phyloP scores from a whole-genome alignment of 208 protist genomes.

The Acanthamoeba sp. region DNA sequence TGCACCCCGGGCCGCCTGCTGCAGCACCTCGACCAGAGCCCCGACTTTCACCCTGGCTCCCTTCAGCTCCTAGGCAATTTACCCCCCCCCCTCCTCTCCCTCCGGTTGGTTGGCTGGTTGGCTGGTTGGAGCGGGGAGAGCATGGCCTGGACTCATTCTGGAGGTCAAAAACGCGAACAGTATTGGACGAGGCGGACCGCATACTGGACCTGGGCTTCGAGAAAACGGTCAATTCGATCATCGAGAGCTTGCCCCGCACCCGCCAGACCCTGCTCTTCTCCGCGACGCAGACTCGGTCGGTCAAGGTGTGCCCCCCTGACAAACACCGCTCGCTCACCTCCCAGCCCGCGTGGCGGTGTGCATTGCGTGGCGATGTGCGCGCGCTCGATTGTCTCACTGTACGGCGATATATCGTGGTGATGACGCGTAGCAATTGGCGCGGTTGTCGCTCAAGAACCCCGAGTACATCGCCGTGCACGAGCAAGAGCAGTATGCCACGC shows the following conservation, averaged over 20 bases:
- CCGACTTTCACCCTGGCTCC: conserved; percentile 57
- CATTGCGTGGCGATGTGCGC: too few species aligned
- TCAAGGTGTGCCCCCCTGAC: conserved; percentile 89
- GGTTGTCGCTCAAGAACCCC: conserved; percentile 92
- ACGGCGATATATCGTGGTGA: too few species aligned
- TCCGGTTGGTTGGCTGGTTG: too few species aligned
- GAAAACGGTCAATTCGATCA: conserved; percentile 99
- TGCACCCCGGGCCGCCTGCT: conserved; percentile 98
- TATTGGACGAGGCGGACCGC: conserved; percentile 99
- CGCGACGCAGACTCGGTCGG: conserved; percentile 98
- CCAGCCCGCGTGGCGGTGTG: too few species aligned
- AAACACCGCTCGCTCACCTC: conserved; percentile 34
- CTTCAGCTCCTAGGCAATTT: not conserved
- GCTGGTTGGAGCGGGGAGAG: too few species aligned
- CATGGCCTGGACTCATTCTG: not conserved
- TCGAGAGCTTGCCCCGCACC: conserved; percentile 96
- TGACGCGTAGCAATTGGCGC: conserved; percentile 97
- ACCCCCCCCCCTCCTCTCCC: too few species aligned
- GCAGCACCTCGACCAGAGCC: conserved; percentile 98
- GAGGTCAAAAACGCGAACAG: conserved; percentile 55
- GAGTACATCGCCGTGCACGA: conserved; percentile 97
- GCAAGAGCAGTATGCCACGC: conserved; percentile 81
- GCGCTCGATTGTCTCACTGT: too few species aligned
- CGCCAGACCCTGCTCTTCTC: conserved; percentile 99
- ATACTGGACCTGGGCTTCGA: conserved; percentile 97